phyloP scores from a whole-genome alignment of 2,329 filamentous ascomycete genomes.

The Fusarium sp. region DNA sequence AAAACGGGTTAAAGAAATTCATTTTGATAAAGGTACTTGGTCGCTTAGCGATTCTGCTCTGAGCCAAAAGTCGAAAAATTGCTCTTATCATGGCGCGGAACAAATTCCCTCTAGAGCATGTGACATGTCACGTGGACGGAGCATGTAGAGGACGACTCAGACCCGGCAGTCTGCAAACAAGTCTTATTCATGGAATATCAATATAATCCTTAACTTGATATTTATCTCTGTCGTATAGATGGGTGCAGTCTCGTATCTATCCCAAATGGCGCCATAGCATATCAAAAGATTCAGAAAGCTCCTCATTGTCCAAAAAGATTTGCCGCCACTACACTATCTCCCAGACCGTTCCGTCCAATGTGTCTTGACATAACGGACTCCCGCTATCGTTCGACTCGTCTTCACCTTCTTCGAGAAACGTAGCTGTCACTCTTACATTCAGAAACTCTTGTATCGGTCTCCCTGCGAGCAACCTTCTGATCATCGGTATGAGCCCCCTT shows the following conservation, averaged over 20 bases:
- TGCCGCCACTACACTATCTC: background rate
- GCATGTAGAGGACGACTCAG: background rate
- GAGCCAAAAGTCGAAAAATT: background rate
- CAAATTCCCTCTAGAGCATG: background rate
- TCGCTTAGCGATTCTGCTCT: background rate
- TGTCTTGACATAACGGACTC: rapidly evolving
- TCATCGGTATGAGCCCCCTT: background rate
- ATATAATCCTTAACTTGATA: background rate
- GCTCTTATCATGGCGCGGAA: background rate
- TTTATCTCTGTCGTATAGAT: background rate
- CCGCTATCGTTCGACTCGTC: rapidly evolving
- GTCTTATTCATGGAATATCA: background rate
- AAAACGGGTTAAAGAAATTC: slow-evolving; percentile 35
- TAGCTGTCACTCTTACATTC: background rate
- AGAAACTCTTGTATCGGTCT: background rate
- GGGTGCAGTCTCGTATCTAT: background rate
- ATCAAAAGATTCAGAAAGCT: background rate
- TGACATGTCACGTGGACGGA: slow-evolving; percentile 13
- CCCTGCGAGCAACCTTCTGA: background rate
- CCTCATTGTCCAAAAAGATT: background rate
- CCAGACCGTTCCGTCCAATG: background rate
- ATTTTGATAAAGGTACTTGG: slow-evolving; percentile 13
- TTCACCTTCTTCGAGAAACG: background rate
- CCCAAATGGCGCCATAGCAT: background rate
- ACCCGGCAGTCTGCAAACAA: background rate